Evolutionary conservation across 2,329 filamentous ascomycete genomes (phyloP), one percentile per base, ranked within the genome.

Genomic region (Colletotrichum lini): DNA sequence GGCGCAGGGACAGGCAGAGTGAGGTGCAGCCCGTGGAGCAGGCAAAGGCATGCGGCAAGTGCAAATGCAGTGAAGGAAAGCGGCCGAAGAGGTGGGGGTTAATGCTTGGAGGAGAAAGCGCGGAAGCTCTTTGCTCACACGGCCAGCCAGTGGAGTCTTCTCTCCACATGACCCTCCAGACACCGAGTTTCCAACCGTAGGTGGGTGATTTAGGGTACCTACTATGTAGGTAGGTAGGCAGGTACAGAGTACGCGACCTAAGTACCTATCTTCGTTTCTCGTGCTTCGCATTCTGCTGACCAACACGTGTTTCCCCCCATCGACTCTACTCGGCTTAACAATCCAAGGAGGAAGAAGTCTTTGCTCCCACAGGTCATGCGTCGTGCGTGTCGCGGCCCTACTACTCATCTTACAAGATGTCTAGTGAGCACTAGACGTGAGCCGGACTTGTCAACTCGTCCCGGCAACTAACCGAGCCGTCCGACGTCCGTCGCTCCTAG

Each of bases 381-480:
- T 10, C 35, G 15, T 62, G 45, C 35, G 30, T 38, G 47, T 21
- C 10, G n/a, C 16, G 49, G 35, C 21, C 47, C 60, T 30, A 52
- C 47, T 16, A 9, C 50, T 64, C 61, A 54, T 52, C 47, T 61
- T 38, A 53, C 45, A 30, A 53, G 35, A 26, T 45, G 56, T 44
- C 53, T 65, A 45, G 42, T 62, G 50, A 57, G 50, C 56, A 45
- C 50, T 68, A 71, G 53, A 12, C 23, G 50, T 49, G 57, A 53
- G 52, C 68, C 68, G 58, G 58, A 30, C 65, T 35, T 54, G 65
- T 56, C 50, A 57, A 57, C 44, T 57, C 57, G 50, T n/a, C 54
- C 49, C 56, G 67, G 63, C 63, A 70, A 42, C 54, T 45, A 40
- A n/a, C 26, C 21, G 16, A 44, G 23, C 60, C 49, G 60, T 15